Base-by-base conservation (phyloP, 306 rosid species). In the Acacia melanoxylon region DNA sequence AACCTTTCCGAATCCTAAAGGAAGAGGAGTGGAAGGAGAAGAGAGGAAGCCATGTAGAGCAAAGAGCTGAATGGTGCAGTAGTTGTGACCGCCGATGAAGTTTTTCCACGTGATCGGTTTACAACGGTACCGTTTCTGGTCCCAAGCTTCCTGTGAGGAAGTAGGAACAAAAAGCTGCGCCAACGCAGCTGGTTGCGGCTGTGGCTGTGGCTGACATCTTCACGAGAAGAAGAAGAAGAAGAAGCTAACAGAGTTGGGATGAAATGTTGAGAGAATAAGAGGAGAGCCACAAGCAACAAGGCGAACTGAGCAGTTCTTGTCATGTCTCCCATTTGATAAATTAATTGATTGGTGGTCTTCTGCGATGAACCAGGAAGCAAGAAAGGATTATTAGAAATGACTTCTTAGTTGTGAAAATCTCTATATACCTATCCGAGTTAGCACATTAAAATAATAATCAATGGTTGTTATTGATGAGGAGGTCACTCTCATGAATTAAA, bases 101-200 rank as follows among this genome's bases (percentile, higher is more conserved):
- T 29, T 15, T 63, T 25, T 40, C 78, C 65, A 3, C 20, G 5
- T 0, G 17, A 13, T 67, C 40, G 54, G 40, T 6, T 79, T 79
- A 44, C 59, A 52, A 0, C 51, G 35, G 44, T 52, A 25, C 13
- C 51, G 46, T 45, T 85, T 62, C 42, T 77, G 22, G 4, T 1
- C 5, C 40, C 78, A 62, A 86, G 84, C 59, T 62, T 79, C 62
- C 79, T 71, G 0, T 45, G 27, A 61, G 62, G 70, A 59, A 29
- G 19, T 3, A 62, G 5, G 16, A 35, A 27, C 14, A 5, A 14
- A 13, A 13, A 19, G 40, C 9, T 62, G 17, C 6, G 12, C 6
- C 10, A 19, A 3, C 12, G 67, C 2, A 19, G 61, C 25, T 54
- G 22, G 11, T 0, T 8, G 14, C 4, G 5, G 31, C 6, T 17